phyloP scores from a whole-genome alignment of 345 rosid species.

The Aethionema arabicum region DNA sequence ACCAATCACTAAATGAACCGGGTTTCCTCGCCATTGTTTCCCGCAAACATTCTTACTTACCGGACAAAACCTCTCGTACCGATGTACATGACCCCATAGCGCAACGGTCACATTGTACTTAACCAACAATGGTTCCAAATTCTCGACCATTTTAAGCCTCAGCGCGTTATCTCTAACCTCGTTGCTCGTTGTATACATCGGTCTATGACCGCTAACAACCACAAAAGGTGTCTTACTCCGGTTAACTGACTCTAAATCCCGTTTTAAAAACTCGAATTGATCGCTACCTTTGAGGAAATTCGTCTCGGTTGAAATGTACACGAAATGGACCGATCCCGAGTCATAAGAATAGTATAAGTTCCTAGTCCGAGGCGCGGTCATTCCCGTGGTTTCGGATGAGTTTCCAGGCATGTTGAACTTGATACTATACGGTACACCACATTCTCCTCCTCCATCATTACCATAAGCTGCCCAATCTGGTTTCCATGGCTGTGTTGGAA shows the following conservation, averaged over 20 bases:
- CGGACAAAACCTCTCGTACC: slow-evolving; percentile 95
- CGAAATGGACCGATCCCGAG: slow-evolving; percentile 68
- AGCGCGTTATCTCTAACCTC: slow-evolving; percentile 57
- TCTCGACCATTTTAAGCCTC: slow-evolving; percentile 60
- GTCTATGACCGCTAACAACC: slow-evolving; percentile 86
- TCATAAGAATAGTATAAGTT: slow-evolving; percentile 82
- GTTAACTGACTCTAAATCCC: slow-evolving; percentile 72
- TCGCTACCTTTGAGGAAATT: slow-evolving; percentile 71
- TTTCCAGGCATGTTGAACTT: slow-evolving; percentile 89
- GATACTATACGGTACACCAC: slow-evolving; percentile 88
- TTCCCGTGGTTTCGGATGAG: slow-evolving; percentile 74
- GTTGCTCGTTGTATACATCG: slow-evolving; percentile 89
- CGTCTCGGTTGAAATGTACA: slow-evolving; percentile 84
- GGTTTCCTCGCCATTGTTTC: slow-evolving; percentile 57
- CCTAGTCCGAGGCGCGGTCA: slow-evolving; percentile 64
- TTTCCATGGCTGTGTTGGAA: slow-evolving; percentile 89
- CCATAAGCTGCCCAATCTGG: slow-evolving; percentile 84
- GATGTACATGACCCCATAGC: slow-evolving; percentile 94
- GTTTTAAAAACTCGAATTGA: slow-evolving; percentile 65
- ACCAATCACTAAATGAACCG: slow-evolving; percentile 92
- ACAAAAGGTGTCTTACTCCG: slow-evolving; percentile 73
- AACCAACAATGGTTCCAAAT: slow-evolving; percentile 79
- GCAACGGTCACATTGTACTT: slow-evolving; percentile 73
- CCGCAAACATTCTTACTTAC: slow-evolving; percentile 73
- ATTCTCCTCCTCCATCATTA: slow-evolving; percentile 92